A percentile compares a stretch with the other conserved stretches of the same genome.
Evolutionary conservation across 495 filamentous ascomycete genomes (phyloP).

Genomic region (Apiosordaria backusii): DNA sequence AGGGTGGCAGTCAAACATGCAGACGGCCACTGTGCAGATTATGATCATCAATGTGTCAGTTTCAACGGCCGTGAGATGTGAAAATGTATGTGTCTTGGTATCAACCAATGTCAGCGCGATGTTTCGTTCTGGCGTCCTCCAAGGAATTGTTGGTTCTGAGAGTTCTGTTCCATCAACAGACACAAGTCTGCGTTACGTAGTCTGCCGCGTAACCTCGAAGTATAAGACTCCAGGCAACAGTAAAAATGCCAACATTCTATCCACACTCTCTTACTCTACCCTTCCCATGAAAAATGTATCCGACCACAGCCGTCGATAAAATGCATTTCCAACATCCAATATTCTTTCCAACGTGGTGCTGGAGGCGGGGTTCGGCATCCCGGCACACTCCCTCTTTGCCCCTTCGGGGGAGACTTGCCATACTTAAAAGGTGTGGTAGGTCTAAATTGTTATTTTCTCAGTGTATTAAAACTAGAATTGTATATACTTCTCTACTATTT

Average conservation of each 20-base stretch:
- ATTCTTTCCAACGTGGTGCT: not conserved
- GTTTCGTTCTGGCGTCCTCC: too few relatives aligned
- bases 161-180: not conserved
- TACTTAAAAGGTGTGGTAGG: too few relatives aligned
- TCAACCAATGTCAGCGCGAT: not conserved
- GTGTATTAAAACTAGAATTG: too few relatives aligned
- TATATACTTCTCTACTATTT: too few relatives aligned
- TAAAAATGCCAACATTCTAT: not conserved
- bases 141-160: too few relatives aligned
- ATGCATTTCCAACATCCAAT: not conserved
- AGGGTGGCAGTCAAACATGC: not conserved
- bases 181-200: not conserved
- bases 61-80: not conserved
- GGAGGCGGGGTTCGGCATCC: not conserved
- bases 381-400: not conserved
- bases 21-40: not conserved
- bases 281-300: not conserved
- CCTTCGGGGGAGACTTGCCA: too few relatives aligned
- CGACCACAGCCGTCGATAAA: too few relatives aligned
- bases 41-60: not conserved
- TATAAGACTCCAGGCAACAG: slow-evolving; percentile 2
- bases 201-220: not conserved
- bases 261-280: not conserved
- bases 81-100: too few relatives aligned
- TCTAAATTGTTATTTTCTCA: too few relatives aligned